Evolutionary conservation across 345 rosid genomes (phyloP), one percentile per base, ranked within the genome.

Genomic region (Pelargonium nanum): DNA sequence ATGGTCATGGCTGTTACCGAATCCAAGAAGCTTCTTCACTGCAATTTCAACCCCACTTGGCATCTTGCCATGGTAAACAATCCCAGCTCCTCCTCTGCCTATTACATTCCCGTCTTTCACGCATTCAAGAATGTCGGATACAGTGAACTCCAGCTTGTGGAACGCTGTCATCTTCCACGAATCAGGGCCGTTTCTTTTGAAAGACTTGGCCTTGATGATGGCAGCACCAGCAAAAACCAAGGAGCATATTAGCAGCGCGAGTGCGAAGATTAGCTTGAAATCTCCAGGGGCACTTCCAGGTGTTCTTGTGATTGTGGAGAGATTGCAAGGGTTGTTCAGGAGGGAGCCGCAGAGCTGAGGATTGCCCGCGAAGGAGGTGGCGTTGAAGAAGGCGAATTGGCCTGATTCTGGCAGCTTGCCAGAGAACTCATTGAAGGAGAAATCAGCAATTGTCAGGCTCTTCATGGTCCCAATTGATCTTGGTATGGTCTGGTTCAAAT

Each of bases 41-140:
- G 98, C 98, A 22, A 92, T 80, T 68, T 89, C 89, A 32, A 75
- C 83, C 63, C 96, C 98, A 60, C 79, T 83, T 8, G 95, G 93
- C 96, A 92, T 92, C 13, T 71, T 62, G 16, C 96, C 95, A 55
- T 79, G 83, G 76, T 89, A 92, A 2, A 92, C 96, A 20, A 89
- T 72, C 57, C 96, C 98, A 0, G 96, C 96, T 58, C 96, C 96
- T 25, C 98, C 98, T 77, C 85, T 75, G 45, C 98, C 96, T 0
- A 92, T 87, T 26, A 83, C 85, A 34, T 89, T 84, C 66, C 90
- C 85, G 34, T 84, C 98, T 71, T 89, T 92, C 17, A 92, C 85
- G 51, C 96, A 92, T 78, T 92, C 96, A 65, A 92, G 68, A 55
- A 92, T 62, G 78, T 92, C 82, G 48, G 81, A 74, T 44, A 86